A percentile compares a stretch with the other conserved stretches of the same genome.
These are phyloP conservation scores for Curvularia sp. DNA, from an alignment of 2,329 filamentous ascomycete species.

Conservation along the genomic window DNA sequence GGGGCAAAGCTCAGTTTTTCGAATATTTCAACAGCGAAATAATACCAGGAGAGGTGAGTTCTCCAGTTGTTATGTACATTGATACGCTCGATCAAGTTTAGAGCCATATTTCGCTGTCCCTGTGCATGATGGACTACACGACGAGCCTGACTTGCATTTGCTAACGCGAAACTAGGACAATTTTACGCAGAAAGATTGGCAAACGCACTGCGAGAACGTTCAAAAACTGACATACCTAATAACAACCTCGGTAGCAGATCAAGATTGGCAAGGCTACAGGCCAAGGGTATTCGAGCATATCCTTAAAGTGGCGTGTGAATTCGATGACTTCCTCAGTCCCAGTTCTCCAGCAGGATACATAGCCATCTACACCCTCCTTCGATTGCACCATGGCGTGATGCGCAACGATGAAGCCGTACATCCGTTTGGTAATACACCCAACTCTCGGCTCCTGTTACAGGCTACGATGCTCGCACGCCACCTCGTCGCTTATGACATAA, in stretches of 20 bases:
- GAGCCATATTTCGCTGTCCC: not conserved
- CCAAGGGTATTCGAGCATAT: not conserved
- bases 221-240: conserved; percentile 37
- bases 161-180: not conserved
- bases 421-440: conserved; percentile 11
- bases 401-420: conserved; percentile 1
- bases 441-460: conserved; percentile 36
- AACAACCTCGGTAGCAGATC: conserved; percentile 22
- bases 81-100: not conserved
- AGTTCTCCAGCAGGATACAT: conserved; percentile 29
- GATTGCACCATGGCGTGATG: conserved; percentile 26
- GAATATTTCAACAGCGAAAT: not conserved
- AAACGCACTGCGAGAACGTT: conserved; percentile 31
- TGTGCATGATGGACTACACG: not conserved
- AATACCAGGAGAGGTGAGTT: not conserved
- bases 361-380: conserved; percentile 33
- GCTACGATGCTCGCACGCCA: conserved; percentile 38
- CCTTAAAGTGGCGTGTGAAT: not conserved
- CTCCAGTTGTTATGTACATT: not conserved
- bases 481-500: conserved; percentile 29
- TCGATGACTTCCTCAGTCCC: conserved; percentile 14
- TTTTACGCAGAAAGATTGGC: conserved; percentile 15
- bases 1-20: conserved; percentile 22
- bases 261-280: not conserved
- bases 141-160: not conserved